phyloP scores from a whole-genome alignment of 441 rosid genomes.

The Isatis lusitanica region DNA sequence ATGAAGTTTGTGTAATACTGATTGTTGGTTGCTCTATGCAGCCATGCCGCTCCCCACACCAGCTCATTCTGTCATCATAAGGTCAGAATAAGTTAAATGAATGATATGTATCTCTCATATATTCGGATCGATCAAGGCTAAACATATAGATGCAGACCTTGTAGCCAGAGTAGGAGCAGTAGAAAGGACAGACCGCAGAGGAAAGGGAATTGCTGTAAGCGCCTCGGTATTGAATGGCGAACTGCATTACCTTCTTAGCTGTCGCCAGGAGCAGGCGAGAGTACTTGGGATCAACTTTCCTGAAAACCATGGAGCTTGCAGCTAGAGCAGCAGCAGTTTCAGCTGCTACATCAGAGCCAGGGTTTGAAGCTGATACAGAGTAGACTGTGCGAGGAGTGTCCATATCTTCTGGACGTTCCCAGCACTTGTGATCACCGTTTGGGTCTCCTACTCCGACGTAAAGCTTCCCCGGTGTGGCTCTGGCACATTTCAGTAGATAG shows the following conservation, averaged over 20 bases:
- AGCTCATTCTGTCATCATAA: slow-evolving; percentile 53
- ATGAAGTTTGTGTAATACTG: slow-evolving; percentile 49
- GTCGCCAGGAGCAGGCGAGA: slow-evolving; percentile 49
- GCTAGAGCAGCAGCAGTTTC: slow-evolving; percentile 75
- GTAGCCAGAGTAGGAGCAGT: slow-evolving; percentile 89
- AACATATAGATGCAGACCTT: slow-evolving; percentile 41
- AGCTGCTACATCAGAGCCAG: slow-evolving; percentile 71
- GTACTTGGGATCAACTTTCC: slow-evolving; percentile 48
- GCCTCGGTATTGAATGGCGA: slow-evolving; percentile 74
- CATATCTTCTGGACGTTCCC: slow-evolving; percentile 85
- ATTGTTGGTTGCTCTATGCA: slow-evolving; percentile 62
- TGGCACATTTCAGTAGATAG: slow-evolving; percentile 72
- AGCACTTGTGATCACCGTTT: slow-evolving; percentile 66
- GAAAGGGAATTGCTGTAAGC: slow-evolving; percentile 84
- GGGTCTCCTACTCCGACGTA: slow-evolving; percentile 85
- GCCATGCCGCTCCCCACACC: slow-evolving; percentile 74
- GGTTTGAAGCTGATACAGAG: slow-evolving; percentile 57
- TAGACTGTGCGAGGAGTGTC: slow-evolving; percentile 58
- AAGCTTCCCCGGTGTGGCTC: slow-evolving; percentile 71
- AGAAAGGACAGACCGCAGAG: slow-evolving; percentile 76
- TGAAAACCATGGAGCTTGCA: slow-evolving; percentile 64
- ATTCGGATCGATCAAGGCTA: not conserved
- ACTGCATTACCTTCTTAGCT: slow-evolving; percentile 69
- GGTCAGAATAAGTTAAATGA: not conserved
- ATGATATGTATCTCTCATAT: not conserved